Evolutionary conservation across 139 green algal species (phyloP), one percentile per base, ranked within the genome.

Genomic region (Tetradesmus obliquus): DNA sequence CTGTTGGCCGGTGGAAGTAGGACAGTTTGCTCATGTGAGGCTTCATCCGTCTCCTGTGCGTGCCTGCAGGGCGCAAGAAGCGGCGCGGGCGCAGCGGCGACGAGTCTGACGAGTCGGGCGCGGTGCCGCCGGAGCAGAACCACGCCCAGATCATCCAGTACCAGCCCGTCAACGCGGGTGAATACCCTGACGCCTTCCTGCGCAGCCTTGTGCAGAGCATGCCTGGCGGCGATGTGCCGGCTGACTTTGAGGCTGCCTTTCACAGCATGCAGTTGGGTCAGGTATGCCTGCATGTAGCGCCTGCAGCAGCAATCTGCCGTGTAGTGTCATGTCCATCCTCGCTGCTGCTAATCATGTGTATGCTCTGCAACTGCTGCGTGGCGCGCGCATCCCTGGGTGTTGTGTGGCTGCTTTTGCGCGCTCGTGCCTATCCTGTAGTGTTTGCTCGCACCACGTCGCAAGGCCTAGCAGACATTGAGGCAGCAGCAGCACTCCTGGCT

Each of bases 1-100:
- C 6, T 53, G 84, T 82, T 20, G 19, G 5, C 12, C n/a, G 10
- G 10, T 72, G 60, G 13, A 10, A 72, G 13, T 13, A 72, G 13
- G 10, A 72, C 10, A 72, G 0, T 72, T 72, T 13, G 32, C 32
- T 45, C 32, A 45, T 45, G 24, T 15, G 10, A 22, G 60, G 9
- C 20, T 82, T 10, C n/a, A 45, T 45, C 32, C 32, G 32, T 45
- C 32, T 45, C 12, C 54, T 86, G 10, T 88, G 89, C 4, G 24
- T 82, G 55, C 20, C 17, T 60, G 82, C 88, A 95, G 94, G 72
- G 45, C 95, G 95, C 58, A 95, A 95, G 92, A 96, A 96, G 90
- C 81, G 95, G 57, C 91, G 95, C 3, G 93, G 92, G 3, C 94
- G 86, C 12, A 76, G 55, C 24, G 88, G 80, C 51, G 79, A 58